Conservation (phyloP, 202 grass and related monocot species). For the Eragrostis tef region DNA sequence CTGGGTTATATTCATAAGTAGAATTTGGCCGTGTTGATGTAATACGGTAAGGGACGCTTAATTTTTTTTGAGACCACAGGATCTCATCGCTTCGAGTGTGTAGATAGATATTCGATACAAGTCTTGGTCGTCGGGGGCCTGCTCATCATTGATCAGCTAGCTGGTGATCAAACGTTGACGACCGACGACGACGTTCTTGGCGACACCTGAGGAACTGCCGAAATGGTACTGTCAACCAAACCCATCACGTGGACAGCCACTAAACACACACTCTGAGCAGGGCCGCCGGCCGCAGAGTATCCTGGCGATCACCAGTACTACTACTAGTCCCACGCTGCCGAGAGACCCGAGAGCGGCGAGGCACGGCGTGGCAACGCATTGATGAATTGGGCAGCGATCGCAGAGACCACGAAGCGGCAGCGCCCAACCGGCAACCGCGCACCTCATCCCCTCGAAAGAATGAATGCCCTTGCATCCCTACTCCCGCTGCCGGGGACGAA, state of each 20-base stretch:
- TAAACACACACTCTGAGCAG: background rate
- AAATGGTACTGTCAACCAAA: background rate
- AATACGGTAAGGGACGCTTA: background rate
- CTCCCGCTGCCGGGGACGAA: conserved; percentile 3
- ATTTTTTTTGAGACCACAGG: background rate
- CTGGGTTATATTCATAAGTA: background rate
- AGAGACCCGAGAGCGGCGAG: background rate
- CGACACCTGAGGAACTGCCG: background rate
- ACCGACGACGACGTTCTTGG: background rate
- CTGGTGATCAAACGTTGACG: conserved; percentile 22
- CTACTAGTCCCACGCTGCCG: too few relatives aligned
- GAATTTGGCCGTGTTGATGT: background rate
- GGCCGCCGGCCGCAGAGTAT: background rate
- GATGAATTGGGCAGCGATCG: conserved; percentile 16
- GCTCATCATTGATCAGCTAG: background rate
- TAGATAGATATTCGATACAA: too few relatives aligned
- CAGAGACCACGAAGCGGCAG: conserved; percentile 19
- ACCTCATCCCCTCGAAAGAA: background rate
- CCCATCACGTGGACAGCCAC: background rate
- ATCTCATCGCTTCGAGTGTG: background rate
- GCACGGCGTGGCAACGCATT: conserved; percentile 26
- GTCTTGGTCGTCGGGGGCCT: conserved; percentile 12
- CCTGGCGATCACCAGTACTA: background rate
- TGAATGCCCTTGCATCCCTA: conserved; percentile 41
- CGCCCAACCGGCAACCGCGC: conserved; percentile 39